phyloP scores from a whole-genome alignment of 2,329 filamentous ascomycete genomes.

The Diaporthe destruens region DNA sequence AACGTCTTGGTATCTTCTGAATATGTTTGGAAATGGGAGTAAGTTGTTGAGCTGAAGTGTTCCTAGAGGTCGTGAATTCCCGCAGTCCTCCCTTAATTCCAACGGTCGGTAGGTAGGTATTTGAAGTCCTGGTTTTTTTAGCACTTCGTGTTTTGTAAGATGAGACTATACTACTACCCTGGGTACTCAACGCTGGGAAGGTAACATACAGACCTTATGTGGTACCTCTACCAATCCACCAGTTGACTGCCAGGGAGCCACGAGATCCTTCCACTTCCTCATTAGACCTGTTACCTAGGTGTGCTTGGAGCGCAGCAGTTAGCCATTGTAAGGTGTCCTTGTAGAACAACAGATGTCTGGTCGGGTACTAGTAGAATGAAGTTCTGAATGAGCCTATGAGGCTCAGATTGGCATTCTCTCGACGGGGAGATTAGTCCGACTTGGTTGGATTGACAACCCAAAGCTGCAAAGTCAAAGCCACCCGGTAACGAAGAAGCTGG shows the following conservation, averaged over 20 bases:
- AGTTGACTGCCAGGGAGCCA: too few species aligned
- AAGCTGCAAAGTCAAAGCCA: not conserved
- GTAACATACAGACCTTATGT: not conserved
- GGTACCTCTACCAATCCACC: not conserved
- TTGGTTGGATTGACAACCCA: slow-evolving; percentile 17
- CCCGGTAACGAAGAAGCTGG: not conserved
- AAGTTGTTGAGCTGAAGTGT: not conserved
- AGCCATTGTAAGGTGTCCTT: not conserved
- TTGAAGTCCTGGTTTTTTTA: not conserved
- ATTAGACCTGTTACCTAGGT: not conserved
- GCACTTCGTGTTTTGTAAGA: too few species aligned
- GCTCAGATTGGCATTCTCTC: not conserved
- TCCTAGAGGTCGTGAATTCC: not conserved
- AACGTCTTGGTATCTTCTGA: not conserved
- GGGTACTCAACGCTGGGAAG: too few species aligned
- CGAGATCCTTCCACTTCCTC: not conserved
- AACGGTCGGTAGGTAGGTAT: not conserved
- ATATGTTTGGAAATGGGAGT: not conserved
- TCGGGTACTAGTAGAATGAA: not conserved
- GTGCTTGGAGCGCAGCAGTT: not conserved
- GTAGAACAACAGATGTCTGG: not conserved
- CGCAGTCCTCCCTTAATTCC: not conserved
- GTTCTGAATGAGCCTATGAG: not conserved
- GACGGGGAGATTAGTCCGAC: not conserved
- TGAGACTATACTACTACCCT: too few species aligned